Evolutionary conservation across 1,284 basidiomycete genomes (phyloP).

Genomic region (Trichosporon ovoides): DNA sequence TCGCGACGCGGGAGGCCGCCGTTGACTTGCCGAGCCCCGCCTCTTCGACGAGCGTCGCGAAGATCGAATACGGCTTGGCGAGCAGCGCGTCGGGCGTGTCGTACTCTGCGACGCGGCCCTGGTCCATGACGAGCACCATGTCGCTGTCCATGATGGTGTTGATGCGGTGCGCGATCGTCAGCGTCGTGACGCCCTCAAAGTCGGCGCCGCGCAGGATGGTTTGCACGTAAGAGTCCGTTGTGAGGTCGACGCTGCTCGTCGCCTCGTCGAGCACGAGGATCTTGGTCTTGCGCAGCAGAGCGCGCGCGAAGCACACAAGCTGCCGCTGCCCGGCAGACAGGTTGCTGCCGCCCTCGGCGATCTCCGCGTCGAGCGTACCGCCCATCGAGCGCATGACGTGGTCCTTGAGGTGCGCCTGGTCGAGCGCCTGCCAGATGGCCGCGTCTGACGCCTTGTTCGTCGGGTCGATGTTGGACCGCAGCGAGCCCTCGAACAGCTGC

Average conservation of each 20-base stretch:
- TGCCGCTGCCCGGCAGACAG: slow-evolving; percentile 80
- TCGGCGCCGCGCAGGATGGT: slow-evolving; percentile 46
- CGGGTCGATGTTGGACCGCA: slow-evolving; percentile 52
- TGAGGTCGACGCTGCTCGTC: slow-evolving; percentile 64
- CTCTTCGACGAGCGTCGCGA: slow-evolving; percentile 28
- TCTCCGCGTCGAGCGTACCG: slow-evolving; percentile 66
- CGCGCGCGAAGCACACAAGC: slow-evolving; percentile 74
- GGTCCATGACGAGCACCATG: slow-evolving; percentile 74
- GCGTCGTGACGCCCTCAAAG: slow-evolving; percentile 61
- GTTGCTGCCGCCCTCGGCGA: slow-evolving; percentile 73
- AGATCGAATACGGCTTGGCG: slow-evolving; percentile 34
- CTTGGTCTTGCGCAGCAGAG: slow-evolving; percentile 70
- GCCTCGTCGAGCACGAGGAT: slow-evolving; percentile 82
- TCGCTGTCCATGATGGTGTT: slow-evolving; percentile 88
- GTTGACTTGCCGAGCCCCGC: slow-evolving; percentile 21
- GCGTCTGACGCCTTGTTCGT: slow-evolving; percentile 59
- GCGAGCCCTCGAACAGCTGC: slow-evolving; percentile 77
- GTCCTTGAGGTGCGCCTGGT: slow-evolving; percentile 57
- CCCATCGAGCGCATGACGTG: slow-evolving; percentile 64
- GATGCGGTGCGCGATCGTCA: slow-evolving; percentile 74
- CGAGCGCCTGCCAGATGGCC: slow-evolving; percentile 76
- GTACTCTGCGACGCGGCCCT: slow-evolving; percentile 68
- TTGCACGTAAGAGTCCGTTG: slow-evolving; percentile 69
- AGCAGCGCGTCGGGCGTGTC: slow-evolving; percentile 65
- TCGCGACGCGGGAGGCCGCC: not conserved